These are phyloP conservation scores for Heteromeles arbutifolia DNA, from an alignment of 306 rosid species.

Conservation along the genomic window DNA sequence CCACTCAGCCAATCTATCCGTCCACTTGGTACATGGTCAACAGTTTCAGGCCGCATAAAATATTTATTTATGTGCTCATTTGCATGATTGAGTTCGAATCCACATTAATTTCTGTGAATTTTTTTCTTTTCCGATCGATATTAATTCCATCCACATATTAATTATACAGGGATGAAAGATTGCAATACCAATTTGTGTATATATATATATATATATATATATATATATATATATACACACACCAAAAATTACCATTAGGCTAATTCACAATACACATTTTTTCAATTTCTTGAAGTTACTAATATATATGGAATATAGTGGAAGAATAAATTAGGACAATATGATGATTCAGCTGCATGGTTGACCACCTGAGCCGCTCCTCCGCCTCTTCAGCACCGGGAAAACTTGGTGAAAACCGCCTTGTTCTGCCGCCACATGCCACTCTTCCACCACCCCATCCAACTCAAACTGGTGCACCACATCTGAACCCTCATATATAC, in stretches of 20 bases:
- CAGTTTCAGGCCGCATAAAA: neutral
- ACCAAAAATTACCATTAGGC: neutral
- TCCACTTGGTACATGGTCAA: neutral
- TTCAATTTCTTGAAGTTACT: conserved; percentile 2
- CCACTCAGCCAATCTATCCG: neutral
- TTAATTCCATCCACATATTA: neutral
- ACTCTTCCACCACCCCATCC: conserved; percentile 43
- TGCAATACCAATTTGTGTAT: neutral
- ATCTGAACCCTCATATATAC: conserved; percentile 35
- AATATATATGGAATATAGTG: neutral
- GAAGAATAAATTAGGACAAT: neutral
- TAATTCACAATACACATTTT: neutral
- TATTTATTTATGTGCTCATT: neutral
- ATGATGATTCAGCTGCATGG: conserved; percentile 19
- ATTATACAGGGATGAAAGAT: neutral
- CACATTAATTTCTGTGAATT: neutral
- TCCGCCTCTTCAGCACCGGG: conserved; percentile 51
- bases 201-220: accelerated
- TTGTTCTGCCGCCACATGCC: conserved; percentile 38
- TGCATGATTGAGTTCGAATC: neutral
- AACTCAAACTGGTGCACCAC: conserved; percentile 39
- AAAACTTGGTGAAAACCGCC: conserved; percentile 38
- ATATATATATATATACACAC: no score
- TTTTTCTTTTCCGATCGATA: neutral
- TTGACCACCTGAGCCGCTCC: conserved; percentile 40